Evolutionary conservation across 371 early-diverging fungal genomes (phyloP).

Genomic region (Apophysomyces trapeziformis): DNA sequence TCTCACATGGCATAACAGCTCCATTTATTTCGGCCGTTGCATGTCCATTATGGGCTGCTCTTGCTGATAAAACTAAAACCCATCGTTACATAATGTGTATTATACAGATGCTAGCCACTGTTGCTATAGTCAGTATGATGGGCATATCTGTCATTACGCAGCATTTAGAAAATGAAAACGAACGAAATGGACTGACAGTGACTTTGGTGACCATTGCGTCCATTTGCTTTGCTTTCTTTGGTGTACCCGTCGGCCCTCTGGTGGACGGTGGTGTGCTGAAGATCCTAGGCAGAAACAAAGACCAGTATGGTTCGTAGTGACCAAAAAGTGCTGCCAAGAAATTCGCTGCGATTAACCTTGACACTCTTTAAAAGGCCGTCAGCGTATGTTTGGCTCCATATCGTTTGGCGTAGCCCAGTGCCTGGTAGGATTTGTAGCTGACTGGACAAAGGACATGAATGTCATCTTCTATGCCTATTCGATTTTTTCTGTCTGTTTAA

Average conservation of each 20-base stretch:
- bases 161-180: conserved; percentile 29
- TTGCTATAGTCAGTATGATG: conserved; percentile 59
- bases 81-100: conserved; percentile 58
- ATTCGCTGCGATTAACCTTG: not conserved
- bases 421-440: conserved; percentile 50
- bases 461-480: conserved; percentile 56
- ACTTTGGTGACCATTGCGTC: conserved; percentile 50
- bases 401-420: conserved; percentile 55
- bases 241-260: conserved; percentile 53
- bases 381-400: conserved; percentile 60
- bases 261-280: conserved; percentile 59
- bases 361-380: conserved; percentile 31
- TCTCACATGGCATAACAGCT: conserved; percentile 26
- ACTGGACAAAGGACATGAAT: conserved; percentile 56
- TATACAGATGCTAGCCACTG: conserved; percentile 52
- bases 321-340: not conserved
- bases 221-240: conserved; percentile 58
- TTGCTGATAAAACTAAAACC: conserved; percentile 56
- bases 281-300: conserved; percentile 53
- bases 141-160: conserved; percentile 50
- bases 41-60: conserved; percentile 55
- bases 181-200: conserved; percentile 36
- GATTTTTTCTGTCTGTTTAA: conserved; percentile 46
- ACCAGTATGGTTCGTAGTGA: conserved; percentile 44
- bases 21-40: conserved; percentile 59